phyloP scores from a whole-genome alignment of 805 yeast genomes.

The Yarrowia sp. region DNA sequence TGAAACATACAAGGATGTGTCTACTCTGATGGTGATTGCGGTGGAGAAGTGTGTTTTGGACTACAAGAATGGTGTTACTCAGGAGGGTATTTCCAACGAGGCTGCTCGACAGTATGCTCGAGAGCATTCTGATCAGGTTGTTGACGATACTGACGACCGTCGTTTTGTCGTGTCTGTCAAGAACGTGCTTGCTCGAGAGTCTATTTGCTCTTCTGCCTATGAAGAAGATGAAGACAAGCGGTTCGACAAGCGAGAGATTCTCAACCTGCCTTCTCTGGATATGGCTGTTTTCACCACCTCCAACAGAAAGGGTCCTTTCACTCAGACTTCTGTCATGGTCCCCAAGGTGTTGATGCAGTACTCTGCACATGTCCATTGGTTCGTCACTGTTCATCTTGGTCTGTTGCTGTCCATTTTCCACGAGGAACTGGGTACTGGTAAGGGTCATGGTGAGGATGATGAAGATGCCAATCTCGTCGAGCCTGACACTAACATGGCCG shows the following conservation, averaged over 20 bases:
- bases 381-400: constrained; percentile 13
- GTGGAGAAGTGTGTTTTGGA: not conserved
- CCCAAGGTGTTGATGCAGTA: constrained; percentile 19
- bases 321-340: not conserved
- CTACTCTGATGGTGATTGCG: constrained; percentile 6
- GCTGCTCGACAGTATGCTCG: constrained; percentile 7
- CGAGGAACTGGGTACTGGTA: constrained; percentile 18
- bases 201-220: not conserved
- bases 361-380: constrained; percentile 24
- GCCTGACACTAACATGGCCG: constrained; percentile 1
- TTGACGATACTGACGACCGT: constrained; percentile 31
- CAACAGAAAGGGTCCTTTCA: constrained; percentile 25
- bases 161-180: constrained; percentile 11
- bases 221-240: constrained; percentile 28
- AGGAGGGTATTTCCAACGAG: not conserved
- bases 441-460: not conserved
- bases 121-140: constrained; percentile 17
- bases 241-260: constrained; percentile 30
- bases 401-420: constrained; percentile 7
- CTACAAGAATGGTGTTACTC: constrained; percentile 2
- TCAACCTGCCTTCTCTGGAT: constrained; percentile 35
- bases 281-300: constrained; percentile 32
- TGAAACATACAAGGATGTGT: constrained; percentile 1
- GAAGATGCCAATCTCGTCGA: constrained; percentile 2
- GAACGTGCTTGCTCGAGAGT: constrained; percentile 17